These are phyloP conservation scores for Adansonia madagascariensis DNA, from an alignment of 441 rosid species.

Conservation along the genomic window DNA sequence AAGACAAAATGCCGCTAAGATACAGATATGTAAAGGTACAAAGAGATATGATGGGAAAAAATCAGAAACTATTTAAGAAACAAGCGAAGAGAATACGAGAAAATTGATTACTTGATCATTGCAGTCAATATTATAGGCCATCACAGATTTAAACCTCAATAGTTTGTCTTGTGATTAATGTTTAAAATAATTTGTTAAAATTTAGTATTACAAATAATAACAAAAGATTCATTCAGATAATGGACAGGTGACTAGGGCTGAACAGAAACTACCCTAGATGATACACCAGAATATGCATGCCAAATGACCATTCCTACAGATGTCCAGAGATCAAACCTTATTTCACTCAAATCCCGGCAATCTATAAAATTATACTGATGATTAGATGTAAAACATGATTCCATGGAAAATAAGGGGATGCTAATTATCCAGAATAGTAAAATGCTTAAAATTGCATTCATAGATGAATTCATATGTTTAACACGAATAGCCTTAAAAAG, in stretches of 20 bases:
- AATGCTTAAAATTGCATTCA: neutral
- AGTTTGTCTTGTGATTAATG: neutral
- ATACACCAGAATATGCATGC: neutral
- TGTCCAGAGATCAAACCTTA: neutral
- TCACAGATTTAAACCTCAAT: neutral
- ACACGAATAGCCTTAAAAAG: constrained; percentile 25
- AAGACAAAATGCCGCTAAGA: constrained; percentile 14
- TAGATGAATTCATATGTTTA: neutral
- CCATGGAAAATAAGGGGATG: constrained; percentile 1
- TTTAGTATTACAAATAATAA: neutral
- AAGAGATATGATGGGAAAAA: neutral
- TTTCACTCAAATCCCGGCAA: neutral
- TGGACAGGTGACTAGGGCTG: neutral
- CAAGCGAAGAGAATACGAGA: neutral
- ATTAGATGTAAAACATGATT: neutral
- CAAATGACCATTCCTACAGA: constrained; percentile 14
- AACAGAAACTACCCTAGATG: neutral
- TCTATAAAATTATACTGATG: neutral
- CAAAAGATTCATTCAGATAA: neutral
- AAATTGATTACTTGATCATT: constrained; percentile 1
- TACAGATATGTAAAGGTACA: neutral
- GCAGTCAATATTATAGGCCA: neutral
- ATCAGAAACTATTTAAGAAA: constrained; percentile 9
- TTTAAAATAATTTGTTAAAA: neutral
- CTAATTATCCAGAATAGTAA: constrained; percentile 2